Base-by-base conservation (phyloP, 805 yeast genomes). In the Jamesozyma piceae region DNA sequence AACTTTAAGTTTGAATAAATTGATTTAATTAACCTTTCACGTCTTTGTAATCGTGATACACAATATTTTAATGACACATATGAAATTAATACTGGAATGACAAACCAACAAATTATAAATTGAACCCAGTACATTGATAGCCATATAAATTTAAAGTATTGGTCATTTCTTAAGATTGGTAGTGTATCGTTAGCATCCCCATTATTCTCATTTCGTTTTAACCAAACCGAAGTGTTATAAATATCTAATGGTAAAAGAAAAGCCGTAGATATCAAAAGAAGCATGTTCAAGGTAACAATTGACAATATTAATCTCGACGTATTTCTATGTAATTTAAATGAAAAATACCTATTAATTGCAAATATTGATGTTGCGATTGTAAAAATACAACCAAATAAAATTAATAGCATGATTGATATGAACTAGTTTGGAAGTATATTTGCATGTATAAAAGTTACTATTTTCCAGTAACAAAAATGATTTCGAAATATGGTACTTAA, bases 31-130 rank as follows among this genome's bases (percentile, higher is more conserved):
- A 57, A 29, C 21, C 59, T 52, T 31, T 46, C 42, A 38, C 43
- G 36, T 5, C 47, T 35, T n/a, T 47, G 43, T n/a, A 38, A 38
- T 13, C 44, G 32, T 5, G 57, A 48, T 17, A 49, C 47, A 2
- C 53, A 48, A 44, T 57, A 61, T 40, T 56, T 57, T 37, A 58
- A 42, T 6, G 51, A 45, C 29, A 54, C 37, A 39, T 56, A 61
- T n/a, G 64, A 58, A 19, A 61, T 57, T 38, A 56, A 38, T 3
- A 58, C 55, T 5, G 65, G 65, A 11, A 61, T 45, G 20, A 55
- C 39, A 26, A 58, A 49, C 65, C 65, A 61, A 38, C 63, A 60
- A 2, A 58, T 33, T 2, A 52, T 39, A 36, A 60, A 61, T 42
- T 61, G 60, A 5, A 48, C 34, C 62, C 61, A 58, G 42, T 60